Evolutionary conservation across 192 early-diverging fungal species (phyloP).

Genomic region (Thamnidium elegans): DNA sequence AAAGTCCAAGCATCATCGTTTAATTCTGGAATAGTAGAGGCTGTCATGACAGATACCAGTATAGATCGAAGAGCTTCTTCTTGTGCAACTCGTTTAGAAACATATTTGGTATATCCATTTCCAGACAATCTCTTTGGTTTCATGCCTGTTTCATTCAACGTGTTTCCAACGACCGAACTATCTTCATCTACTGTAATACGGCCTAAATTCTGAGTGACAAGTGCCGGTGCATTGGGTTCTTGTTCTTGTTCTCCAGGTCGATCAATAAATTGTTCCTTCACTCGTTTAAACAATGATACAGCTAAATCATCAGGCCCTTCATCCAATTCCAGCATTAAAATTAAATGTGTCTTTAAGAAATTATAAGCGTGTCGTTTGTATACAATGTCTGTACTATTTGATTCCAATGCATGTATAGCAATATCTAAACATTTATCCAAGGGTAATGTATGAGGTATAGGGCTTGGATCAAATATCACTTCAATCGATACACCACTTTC

Average conservation of each 20-base stretch:
- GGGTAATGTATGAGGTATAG: conserved; percentile 50
- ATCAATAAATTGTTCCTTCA: conserved; percentile 31
- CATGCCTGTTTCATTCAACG: conserved; percentile 19
- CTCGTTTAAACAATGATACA: conserved; percentile 35
- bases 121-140: conserved; percentile 31
- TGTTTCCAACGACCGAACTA: conserved; percentile 32
- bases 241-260: neutral
- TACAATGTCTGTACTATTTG: conserved; percentile 42
- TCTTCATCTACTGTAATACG: conserved; percentile 42
- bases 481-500: conserved; percentile 58
- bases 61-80: conserved; percentile 64
- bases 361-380: conserved; percentile 63
- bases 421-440: conserved; percentile 59
- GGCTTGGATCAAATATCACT: conserved; percentile 54
- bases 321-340: conserved; percentile 66
- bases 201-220: no score
- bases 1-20: conserved; percentile 60
- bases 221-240: no score
- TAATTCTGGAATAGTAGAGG: conserved; percentile 55
- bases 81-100: conserved; percentile 54
- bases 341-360: conserved; percentile 64
- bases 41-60: conserved; percentile 62
- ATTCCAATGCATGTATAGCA: conserved; percentile 53
- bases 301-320: conserved; percentile 46
- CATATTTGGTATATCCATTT: conserved; percentile 27